A percentile compares a stretch with the other conserved stretches of the same genome.
These are phyloP conservation scores for Calycina marina DNA, from an alignment of 2,329 filamentous ascomycete species.

Conservation along the genomic window DNA sequence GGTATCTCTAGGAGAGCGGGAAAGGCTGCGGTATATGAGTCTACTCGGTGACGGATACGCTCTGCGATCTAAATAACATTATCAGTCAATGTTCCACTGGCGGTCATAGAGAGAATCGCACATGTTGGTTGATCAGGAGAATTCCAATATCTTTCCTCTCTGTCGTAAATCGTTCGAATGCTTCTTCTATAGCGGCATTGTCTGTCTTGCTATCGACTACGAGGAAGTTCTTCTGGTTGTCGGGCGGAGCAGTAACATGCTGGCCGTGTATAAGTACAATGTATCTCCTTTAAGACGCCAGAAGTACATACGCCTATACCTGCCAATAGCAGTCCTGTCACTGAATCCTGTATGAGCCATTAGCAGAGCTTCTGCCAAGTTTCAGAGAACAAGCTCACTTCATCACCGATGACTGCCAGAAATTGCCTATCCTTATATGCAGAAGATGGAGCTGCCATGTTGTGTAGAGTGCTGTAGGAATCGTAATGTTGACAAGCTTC, in stretches of 20 bases:
- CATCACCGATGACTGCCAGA: conserved; percentile 93
- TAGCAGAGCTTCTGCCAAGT: conserved; percentile 10
- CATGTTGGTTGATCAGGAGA: conserved; percentile 94
- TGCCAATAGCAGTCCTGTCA: conserved; percentile 87
- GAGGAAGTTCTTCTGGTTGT: conserved; percentile 93
- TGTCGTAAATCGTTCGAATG: conserved; percentile 78
- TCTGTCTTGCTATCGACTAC: conserved; percentile 94
- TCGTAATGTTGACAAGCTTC: conserved; percentile 1
- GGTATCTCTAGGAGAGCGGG: conserved; percentile 94
- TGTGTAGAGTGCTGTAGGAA: conserved; percentile 6
- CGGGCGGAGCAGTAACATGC: conserved; percentile 83
- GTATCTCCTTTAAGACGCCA: conserved; percentile 28
- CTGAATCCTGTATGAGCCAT: conserved; percentile 58
- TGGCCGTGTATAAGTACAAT: conserved; percentile 25
- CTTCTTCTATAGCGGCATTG: conserved; percentile 69
- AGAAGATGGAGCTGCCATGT: conserved; percentile 44
- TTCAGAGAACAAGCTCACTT: conserved; percentile 37
- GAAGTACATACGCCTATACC: conserved; percentile 69
- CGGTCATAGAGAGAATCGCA: conserved; percentile 27
- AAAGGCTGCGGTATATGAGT: conserved; percentile 87
- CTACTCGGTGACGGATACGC: conserved; percentile 78
- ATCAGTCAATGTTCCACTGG: neutral
- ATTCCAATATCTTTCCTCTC: conserved; percentile 95
- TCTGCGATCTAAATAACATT: conserved; percentile 60
- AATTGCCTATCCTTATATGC: conserved; percentile 80